A percentile compares a stretch with the other conserved stretches of the same genome.
Conservation (phyloP, 2,329 filamentous ascomycete genomes). For the Neopestalotiopsis sp. region DNA sequence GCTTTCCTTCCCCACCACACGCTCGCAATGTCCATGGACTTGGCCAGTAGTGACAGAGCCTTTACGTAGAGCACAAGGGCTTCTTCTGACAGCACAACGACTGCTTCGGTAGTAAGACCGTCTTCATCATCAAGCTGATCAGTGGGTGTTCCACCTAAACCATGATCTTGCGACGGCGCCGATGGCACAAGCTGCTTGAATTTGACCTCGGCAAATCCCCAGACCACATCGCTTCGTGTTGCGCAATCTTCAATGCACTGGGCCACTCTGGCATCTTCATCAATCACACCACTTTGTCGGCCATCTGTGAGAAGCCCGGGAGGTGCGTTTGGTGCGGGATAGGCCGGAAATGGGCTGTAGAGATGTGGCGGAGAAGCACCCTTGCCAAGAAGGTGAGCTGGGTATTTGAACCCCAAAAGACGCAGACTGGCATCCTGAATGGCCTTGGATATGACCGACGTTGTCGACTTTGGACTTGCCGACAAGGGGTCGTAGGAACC, state of each 20-base stretch:
- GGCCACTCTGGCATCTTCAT: slow-evolving; percentile 81
- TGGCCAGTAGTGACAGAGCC: slow-evolving; percentile 84
- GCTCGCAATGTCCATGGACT: slow-evolving; percentile 94
- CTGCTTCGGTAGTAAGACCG: slow-evolving; percentile 82
- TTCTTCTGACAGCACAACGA: slow-evolving; percentile 89
- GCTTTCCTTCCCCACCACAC: slow-evolving; percentile 87
- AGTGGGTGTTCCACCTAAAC: slow-evolving; percentile 65
- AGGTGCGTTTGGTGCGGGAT: slow-evolving; percentile 70
- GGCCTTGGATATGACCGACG: slow-evolving; percentile 92
- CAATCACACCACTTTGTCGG: slow-evolving; percentile 63
- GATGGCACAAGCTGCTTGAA: slow-evolving; percentile 95
- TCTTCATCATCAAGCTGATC: slow-evolving; percentile 72
- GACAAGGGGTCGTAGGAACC: slow-evolving; percentile 82
- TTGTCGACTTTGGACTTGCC: slow-evolving; percentile 72
- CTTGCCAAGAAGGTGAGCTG: slow-evolving; percentile 64
- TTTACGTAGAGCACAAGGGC: slow-evolving; percentile 96
- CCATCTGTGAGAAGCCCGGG: slow-evolving; percentile 71
- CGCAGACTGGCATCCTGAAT: slow-evolving; percentile 88
- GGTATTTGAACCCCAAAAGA: slow-evolving; percentile 73
- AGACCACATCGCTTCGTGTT: slow-evolving; percentile 93
- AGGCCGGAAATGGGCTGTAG: slow-evolving; percentile 83
- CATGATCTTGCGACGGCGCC: slow-evolving; percentile 77
- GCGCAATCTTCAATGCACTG: slow-evolving; percentile 90
- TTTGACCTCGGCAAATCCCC: slow-evolving; percentile 97
- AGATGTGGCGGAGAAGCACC: slow-evolving; percentile 75